Percentiles rank a stretch among this genome's conserved stretches.
These are phyloP conservation scores for Solanum arcanum DNA, from an alignment of 257 asterid species.

Conservation along the genomic window DNA sequence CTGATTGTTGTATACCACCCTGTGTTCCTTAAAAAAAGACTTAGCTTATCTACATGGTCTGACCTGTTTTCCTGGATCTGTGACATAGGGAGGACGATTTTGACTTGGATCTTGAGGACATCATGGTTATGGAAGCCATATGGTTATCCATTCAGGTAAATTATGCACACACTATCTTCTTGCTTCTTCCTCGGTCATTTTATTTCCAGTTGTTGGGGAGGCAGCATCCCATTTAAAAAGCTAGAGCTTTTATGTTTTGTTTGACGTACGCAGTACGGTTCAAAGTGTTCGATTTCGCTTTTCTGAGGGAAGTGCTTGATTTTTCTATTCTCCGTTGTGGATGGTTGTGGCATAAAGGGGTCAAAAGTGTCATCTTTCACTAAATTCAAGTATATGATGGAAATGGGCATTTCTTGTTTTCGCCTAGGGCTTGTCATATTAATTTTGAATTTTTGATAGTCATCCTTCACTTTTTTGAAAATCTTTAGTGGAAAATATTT, in stretches of 20 bases:
- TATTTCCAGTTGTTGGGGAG: neutral
- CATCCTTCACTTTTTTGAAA: neutral
- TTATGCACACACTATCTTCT: neutral
- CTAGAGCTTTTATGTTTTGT: neutral
- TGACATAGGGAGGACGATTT: slow-evolving; percentile 72
- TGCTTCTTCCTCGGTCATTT: neutral
- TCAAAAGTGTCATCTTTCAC: neutral
- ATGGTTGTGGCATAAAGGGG: neutral
- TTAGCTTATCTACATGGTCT: neutral
- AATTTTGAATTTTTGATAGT: neutral
- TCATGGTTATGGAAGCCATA: slow-evolving; percentile 99
- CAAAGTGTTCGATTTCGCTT: neutral
- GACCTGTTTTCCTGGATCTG: neutral
- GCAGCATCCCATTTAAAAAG: neutral
- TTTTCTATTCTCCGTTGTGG: neutral
- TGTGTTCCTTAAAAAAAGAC: neutral
- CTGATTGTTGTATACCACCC: neutral
- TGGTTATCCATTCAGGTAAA: slow-evolving; percentile 95
- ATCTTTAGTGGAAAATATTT: neutral
- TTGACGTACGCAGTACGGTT: neutral
- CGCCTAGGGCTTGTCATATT: neutral
- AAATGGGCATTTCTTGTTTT: neutral
- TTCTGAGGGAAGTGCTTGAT: neutral
- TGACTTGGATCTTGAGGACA: slow-evolving; percentile 95
- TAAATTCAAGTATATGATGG: neutral